phyloP scores from a whole-genome alignment of 177 flowering plant genomes.

The Telopea speciosissima region DNA sequence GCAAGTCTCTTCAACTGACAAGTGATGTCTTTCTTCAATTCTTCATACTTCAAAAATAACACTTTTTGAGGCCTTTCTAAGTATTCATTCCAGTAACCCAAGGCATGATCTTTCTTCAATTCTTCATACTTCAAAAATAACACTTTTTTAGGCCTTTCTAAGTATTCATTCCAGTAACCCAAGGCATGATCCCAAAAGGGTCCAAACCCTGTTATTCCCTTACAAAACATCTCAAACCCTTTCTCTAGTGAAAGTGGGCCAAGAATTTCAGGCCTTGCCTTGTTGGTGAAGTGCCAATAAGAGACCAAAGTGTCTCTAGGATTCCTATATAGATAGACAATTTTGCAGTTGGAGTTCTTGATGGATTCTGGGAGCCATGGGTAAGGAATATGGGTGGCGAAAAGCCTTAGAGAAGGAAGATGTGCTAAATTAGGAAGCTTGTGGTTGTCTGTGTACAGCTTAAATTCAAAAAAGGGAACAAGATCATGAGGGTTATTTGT shows the following conservation, averaged over 20 bases:
- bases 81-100: constrained; percentile 8
- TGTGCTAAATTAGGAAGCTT: constrained; percentile 19
- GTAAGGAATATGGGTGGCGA: constrained; percentile 12
- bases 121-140: constrained; percentile 18
- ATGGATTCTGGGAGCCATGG: constrained; percentile 9
- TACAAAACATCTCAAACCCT: constrained; percentile 21
- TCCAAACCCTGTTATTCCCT: constrained; percentile 6
- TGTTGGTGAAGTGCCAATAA: constrained; percentile 34
- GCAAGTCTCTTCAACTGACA: constrained; percentile 18
- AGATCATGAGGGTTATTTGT: too few relatives aligned
- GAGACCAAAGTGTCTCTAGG: constrained; percentile 35
- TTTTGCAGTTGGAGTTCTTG: constrained; percentile 2
- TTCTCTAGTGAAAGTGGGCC: constrained; percentile 14
- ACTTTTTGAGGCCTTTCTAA: constrained; percentile 9
- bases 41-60: constrained; percentile 17
- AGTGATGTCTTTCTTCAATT: constrained; percentile 7
- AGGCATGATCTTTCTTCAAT: constrained; percentile 9
- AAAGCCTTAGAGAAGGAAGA: constrained; percentile 24
- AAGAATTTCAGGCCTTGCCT: not conserved
- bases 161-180: constrained; percentile 5
- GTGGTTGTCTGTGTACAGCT: too few relatives aligned
- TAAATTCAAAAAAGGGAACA: too few relatives aligned
- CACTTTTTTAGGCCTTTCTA: constrained; percentile 9
- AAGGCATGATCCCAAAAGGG: constrained; percentile 20
- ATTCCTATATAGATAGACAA: constrained; percentile 13